Evolutionary conservation across 2,329 filamentous ascomycete species (phyloP), one percentile per base, ranked within the genome.

Genomic region (Ophiosphaerella korrae): DNA sequence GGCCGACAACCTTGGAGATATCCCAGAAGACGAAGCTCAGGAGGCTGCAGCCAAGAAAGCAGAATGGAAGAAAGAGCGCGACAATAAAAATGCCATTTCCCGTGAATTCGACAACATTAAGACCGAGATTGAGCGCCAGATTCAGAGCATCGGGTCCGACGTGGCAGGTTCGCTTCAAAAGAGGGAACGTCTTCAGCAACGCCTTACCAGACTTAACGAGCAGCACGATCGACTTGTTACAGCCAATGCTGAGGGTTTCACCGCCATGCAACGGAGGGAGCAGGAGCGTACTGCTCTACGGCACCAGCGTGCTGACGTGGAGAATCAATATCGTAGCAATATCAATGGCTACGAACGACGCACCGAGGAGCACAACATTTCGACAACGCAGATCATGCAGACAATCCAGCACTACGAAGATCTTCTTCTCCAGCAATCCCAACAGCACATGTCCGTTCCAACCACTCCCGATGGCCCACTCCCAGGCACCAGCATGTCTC

Each of bases 151-250:
- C 45, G 83, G 86, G 60, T 81, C 84, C 40, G 88, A 92, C 50
- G 82, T 87, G 63, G 76, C 79, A 16, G 80, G 81, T 55, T 77
- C 87, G 26, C 82, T 86, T 64, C 83, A 84, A 49, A 89, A 89
- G 71, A 82, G 84, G 42, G 89, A 90, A 75, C 89, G 89, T 74
- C 85, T 90, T 36, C 83, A 84, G 48, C 80, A 83, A 23, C 86
- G 89, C 43, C 87, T 89, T 62, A 80, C 82, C 66, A 90, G 90
- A 76, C 84, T 90, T 21, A 85, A 88, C 58, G 86, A 84, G 58
- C 88, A 92, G 71, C 82, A 88, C 60, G 84, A 86, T 48, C 85
- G 86, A 62, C 86, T 92, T 61, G 80, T 82, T 21, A 84, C 88
- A 60, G 88, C 88, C 60, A 89, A 89, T 68, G 81, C 79, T 43